Base-by-base conservation (phyloP, 768 basidiomycete genomes). In the Mycena galopus region DNA sequence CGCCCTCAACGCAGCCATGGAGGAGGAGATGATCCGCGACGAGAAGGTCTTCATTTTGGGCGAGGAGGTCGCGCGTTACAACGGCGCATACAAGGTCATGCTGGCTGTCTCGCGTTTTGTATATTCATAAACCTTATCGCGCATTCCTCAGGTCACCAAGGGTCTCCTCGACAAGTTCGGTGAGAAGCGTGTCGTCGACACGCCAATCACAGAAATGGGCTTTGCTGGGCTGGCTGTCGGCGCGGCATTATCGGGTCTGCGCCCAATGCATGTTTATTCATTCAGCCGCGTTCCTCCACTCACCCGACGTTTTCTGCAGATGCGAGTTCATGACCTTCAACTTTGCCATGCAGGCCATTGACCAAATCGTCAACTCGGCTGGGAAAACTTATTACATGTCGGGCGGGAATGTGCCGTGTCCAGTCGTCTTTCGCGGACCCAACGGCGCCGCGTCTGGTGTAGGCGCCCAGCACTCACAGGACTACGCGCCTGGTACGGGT, bases 281-380 rank as follows among this genome's bases (percentile, higher is more conserved):
- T 35, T 19, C 35, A 73, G 35, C 67, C 58, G 72, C 53, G n/a
- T 61, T 65, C 51, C 69, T 53, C 53, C 78, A 55, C 65, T 71
- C 74, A 29, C 75, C 33, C 21, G 19, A 33, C 19, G 44, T 47
- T 32, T n/a, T 37, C 29, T 44, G 35, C 71, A 96, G 95, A 79
- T 98, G 97, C 89, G 97, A 99, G 87, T 99, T 98, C 88, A 99
- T 98, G 97, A 99, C 97, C 19, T 99, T 97, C 89, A 99, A 99
- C 89, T 99, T 99, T 81, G 97, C 97, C 75, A 99, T 99, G 97
- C 96, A 97, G 85, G 97, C 98, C 69, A 99, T 99, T 82, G 98
- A 99, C 86, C 98, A 99, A 80, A 99, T 99, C 74, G 96, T 99
- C 84, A 99, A 99, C 89, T 99, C 98, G n/a, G 98, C 94, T 67